These are phyloP conservation scores for Irineochytrium annulatum DNA, from an alignment of 192 early-diverging fungal species.

Conservation along the genomic window DNA sequence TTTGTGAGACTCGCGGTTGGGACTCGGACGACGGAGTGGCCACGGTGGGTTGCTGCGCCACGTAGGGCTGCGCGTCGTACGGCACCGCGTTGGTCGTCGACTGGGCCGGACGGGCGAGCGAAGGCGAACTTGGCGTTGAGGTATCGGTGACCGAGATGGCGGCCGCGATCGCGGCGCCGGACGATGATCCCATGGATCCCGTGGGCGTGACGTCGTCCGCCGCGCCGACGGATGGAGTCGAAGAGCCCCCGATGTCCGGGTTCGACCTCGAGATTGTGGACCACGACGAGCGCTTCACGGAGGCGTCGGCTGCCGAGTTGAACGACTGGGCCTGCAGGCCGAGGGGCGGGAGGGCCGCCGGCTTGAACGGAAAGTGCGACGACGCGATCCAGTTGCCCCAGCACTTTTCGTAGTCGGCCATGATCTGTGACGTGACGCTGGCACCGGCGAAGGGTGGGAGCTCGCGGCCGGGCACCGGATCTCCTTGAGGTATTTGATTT, in stretches of 20 bases:
- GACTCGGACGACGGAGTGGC: no score
- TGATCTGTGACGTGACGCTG: constrained; percentile 7
- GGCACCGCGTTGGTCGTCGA: no score
- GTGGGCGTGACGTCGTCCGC: neutral
- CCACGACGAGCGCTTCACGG: neutral
- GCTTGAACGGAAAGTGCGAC: neutral
- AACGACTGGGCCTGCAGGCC: neutral
- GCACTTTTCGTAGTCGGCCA: constrained; percentile 14
- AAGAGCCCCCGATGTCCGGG: neutral
- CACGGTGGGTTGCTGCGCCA: no score
- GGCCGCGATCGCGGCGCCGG: neutral
- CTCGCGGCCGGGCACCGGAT: constrained; percentile 29
- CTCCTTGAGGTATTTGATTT: constrained; percentile 37
- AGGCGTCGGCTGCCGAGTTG: neutral
- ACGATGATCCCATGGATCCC: neutral
- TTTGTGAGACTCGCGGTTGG: no score
- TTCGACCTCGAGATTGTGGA: neutral
- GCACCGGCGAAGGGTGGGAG: constrained; percentile 16
- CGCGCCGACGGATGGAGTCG: neutral
- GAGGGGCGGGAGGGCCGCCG: neutral
- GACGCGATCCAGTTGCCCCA: neutral
- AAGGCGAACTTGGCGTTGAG: no score
- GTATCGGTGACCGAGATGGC: neutral
- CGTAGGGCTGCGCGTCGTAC: no score
- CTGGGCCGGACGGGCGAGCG: no score